Evolutionary conservation across 805 yeast species (phyloP).

Genomic region (Metschnikowia peoriensis): DNA sequence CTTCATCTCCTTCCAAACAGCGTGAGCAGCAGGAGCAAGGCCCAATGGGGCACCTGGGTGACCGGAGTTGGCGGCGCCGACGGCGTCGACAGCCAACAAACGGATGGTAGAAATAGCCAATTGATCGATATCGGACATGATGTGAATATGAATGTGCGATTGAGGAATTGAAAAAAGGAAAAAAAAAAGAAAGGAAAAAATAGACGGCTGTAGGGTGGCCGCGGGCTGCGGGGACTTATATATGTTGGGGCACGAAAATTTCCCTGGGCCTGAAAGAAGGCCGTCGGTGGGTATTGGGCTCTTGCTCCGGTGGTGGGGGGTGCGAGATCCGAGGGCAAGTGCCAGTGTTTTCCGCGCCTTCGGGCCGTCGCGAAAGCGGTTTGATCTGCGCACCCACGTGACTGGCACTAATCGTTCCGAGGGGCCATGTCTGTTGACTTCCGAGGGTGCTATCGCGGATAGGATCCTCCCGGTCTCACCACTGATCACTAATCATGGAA

Average conservation of each 20-base stretch:
- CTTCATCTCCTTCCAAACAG: slow-evolving; percentile 73
- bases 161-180: slow-evolving; percentile 1
- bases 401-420: background rate
- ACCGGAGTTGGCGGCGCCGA: slow-evolving; percentile 87
- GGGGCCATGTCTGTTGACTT: background rate
- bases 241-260: background rate
- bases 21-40: slow-evolving; percentile 93
- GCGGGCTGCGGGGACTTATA: background rate
- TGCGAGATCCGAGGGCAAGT: slow-evolving; percentile 1
- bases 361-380: background rate
- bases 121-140: slow-evolving; percentile 51
- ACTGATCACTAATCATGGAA: background rate
- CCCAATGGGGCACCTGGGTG: slow-evolving; percentile 99
- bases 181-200: slow-evolving; percentile 5
- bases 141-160: background rate
- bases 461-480: background rate
- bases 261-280: background rate
- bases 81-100: slow-evolving; percentile 83
- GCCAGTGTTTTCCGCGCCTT: background rate
- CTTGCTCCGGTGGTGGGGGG: slow-evolving; percentile 6
- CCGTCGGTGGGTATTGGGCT: background rate
- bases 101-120: slow-evolving; percentile 86
- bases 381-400: background rate
- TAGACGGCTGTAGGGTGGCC: background rate
- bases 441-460: background rate